phyloP scores from a whole-genome alignment of 2,329 filamentous ascomycete species.

The Epichloe bromicola region DNA sequence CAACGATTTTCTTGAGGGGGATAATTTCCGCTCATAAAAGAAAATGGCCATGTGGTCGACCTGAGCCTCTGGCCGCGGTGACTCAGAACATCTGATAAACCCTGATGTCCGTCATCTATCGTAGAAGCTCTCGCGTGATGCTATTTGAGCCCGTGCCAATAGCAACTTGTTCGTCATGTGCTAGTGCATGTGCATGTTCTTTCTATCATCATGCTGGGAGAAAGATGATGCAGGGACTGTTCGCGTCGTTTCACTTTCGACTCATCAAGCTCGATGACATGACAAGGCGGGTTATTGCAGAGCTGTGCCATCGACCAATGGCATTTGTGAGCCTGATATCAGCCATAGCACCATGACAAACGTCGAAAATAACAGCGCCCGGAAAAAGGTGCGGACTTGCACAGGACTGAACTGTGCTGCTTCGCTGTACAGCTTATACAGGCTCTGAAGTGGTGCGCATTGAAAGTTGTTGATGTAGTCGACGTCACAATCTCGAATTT shows the following conservation, averaged over 20 bases:
- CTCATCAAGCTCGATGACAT: not conserved
- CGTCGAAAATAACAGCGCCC: slow-evolving; percentile 29
- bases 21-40: too few relatives aligned
- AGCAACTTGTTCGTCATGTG: not conserved
- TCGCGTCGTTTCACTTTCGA: too few relatives aligned
- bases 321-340: slow-evolving; percentile 22
- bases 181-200: not conserved
- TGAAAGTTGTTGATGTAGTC: slow-evolving; percentile 43
- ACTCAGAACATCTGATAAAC: not conserved
- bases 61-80: not conserved
- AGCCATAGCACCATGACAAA: slow-evolving; percentile 31
- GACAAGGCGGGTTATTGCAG: not conserved
- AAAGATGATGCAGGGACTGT: too few relatives aligned
- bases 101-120: not conserved
- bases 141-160: not conserved
- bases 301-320: not conserved
- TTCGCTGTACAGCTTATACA: slow-evolving; percentile 4
- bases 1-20: not conserved
- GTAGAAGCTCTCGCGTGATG: not conserved
- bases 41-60: not conserved
- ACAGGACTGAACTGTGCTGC: slow-evolving; percentile 10
- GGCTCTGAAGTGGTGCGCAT: slow-evolving; percentile 19
- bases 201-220: too few relatives aligned
- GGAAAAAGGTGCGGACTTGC: slow-evolving; percentile 25
- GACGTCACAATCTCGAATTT: slow-evolving; percentile 46